Conservation (phyloP, 2,329 filamentous ascomycete genomes). For the Aspergillus pseudonomiae region DNA sequence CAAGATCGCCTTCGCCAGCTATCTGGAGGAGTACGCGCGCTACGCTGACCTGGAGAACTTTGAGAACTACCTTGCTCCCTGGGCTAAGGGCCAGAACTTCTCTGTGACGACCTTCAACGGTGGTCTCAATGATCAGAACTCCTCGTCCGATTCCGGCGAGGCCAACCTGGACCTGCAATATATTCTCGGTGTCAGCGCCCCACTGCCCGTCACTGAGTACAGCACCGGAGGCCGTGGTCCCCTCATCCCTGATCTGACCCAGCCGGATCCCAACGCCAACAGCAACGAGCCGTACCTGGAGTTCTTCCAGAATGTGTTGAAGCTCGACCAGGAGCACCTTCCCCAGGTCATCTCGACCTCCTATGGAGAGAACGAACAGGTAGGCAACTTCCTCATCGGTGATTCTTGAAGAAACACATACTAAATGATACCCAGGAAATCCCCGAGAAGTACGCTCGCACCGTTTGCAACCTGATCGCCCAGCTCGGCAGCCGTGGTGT, state of each 20-base stretch:
- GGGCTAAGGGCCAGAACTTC: constrained; percentile 48
- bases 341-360: constrained; percentile 46
- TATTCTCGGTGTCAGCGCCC: constrained; percentile 48
- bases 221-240: constrained; percentile 51
- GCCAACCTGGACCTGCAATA: constrained; percentile 57
- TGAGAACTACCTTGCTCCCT: constrained; percentile 41
- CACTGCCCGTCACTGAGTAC: constrained; percentile 50
- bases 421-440: constrained; percentile 28
- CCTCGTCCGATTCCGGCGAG: constrained; percentile 46
- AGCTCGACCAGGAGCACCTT: constrained; percentile 30
- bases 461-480: constrained; percentile 49
- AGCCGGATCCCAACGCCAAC: constrained; percentile 45
- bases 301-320: constrained; percentile 38
- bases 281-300: constrained; percentile 52
- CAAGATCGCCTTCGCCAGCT: constrained; percentile 51
- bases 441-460: constrained; percentile 39
- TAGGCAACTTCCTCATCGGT: constrained; percentile 11
- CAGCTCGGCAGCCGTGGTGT: constrained; percentile 56
- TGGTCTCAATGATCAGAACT: constrained; percentile 40
- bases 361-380: constrained; percentile 47
- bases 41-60: constrained; percentile 51
- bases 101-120: constrained; percentile 48
- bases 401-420: not conserved
- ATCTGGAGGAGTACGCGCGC: constrained; percentile 53
- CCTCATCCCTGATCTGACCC: constrained; percentile 52